phyloP scores from a whole-genome alignment of 108 stramenopile genomes.

The Nitzschia putrida region DNA sequence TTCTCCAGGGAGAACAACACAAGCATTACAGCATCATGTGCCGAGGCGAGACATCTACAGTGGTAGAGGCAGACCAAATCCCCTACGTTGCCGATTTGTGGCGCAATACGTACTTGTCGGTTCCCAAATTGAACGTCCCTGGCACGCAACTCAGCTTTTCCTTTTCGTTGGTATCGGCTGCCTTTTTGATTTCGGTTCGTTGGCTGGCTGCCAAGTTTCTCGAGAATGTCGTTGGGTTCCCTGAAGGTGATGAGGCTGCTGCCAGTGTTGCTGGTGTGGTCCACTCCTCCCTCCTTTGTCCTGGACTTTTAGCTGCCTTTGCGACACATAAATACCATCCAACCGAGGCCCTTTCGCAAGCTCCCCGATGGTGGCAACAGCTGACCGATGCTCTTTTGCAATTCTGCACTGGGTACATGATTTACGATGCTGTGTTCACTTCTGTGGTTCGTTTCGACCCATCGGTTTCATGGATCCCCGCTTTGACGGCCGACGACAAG shows the following conservation, averaged over 20 bases:
- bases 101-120: conserved; percentile 30
- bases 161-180: conserved; percentile 33
- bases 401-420: conserved; percentile 79
- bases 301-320: conserved; percentile 42
- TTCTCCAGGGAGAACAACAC: background rate
- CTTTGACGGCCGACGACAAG: conserved; percentile 20
- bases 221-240: conserved; percentile 30
- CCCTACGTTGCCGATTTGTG: conserved; percentile 34
- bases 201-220: conserved; percentile 23
- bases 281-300: conserved; percentile 51
- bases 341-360: conserved; percentile 29
- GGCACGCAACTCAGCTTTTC: conserved; percentile 34
- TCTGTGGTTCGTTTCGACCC: conserved; percentile 2
- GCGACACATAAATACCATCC: conserved; percentile 36
- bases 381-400: conserved; percentile 52
- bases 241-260: conserved; percentile 15
- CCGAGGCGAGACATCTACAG: background rate
- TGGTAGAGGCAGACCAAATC: background rate
- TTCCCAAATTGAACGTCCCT: conserved; percentile 52
- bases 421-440: conserved; percentile 54
- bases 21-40: background rate
- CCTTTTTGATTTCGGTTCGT: conserved; percentile 35
- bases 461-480: conserved; percentile 4
- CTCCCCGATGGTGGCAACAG: conserved; percentile 58
- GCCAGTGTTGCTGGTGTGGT: conserved; percentile 35